These are phyloP conservation scores for Monosporozyma unispora DNA, from an alignment of 805 yeast genomes.

Conservation along the genomic window DNA sequence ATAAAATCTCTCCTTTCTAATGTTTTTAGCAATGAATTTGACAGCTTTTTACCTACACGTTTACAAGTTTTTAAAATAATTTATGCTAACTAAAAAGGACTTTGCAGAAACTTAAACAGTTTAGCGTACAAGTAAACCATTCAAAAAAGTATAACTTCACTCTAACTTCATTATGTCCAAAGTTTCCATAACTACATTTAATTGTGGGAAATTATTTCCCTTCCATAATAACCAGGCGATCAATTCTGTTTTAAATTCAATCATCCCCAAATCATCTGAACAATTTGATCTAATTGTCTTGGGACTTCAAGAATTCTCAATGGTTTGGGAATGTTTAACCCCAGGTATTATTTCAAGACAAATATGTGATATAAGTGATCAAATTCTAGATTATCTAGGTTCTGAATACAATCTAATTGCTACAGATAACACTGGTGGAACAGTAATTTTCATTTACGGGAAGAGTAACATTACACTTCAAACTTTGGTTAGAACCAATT, in stretches of 20 bases:
- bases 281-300: conserved; percentile 40
- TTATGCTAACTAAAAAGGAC: not conserved
- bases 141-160: no score
- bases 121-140: no score
- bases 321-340: conserved; percentile 47
- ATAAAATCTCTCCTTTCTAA: no score
- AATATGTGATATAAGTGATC: conserved; percentile 27
- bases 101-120: no score
- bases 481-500: conserved; percentile 25
- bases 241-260: conserved; percentile 27
- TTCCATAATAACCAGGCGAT: conserved; percentile 28
- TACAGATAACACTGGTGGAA: not conserved
- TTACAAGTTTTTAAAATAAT: no score
- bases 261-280: conserved; percentile 26
- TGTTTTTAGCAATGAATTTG: no score
- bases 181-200: conserved; percentile 37
- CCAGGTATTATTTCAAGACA: conserved; percentile 30
- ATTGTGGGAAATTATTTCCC: conserved; percentile 44
- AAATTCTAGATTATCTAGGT: not conserved
- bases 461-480: conserved; percentile 30
- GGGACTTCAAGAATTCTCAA: conserved; percentile 59
- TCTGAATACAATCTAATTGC: not conserved
- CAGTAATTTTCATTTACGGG: conserved; percentile 36
- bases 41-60: no score
- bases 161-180: no score